Evolutionary conservation across 1,139 yeast genomes (phyloP).

Genomic region (Yamadazyma diddensiae): DNA sequence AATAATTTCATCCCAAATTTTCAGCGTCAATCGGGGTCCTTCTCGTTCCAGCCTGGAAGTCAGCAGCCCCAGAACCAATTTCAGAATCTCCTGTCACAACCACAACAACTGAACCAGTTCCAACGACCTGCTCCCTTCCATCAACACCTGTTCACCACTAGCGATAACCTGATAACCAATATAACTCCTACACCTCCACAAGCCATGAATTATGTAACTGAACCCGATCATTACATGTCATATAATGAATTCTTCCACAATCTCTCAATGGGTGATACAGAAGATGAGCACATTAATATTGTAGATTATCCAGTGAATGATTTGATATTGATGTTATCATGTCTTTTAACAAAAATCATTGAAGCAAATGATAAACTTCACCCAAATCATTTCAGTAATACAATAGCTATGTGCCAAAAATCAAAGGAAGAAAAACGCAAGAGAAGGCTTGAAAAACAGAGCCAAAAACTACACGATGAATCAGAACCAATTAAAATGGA

Average conservation of each 20-base stretch:
- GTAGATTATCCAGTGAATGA: slow-evolving; percentile 83
- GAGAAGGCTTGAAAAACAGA: slow-evolving; percentile 19
- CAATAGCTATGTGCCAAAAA: slow-evolving; percentile 45
- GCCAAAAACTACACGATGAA: slow-evolving; percentile 9
- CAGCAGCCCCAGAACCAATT: slow-evolving; percentile 2
- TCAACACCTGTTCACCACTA: slow-evolving; percentile 10
- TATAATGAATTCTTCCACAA: slow-evolving; percentile 40
- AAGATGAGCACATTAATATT: slow-evolving; percentile 66
- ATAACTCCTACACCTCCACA: slow-evolving; percentile 12
- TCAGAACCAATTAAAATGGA: slow-evolving; percentile 5
- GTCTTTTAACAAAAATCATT: slow-evolving; percentile 78
- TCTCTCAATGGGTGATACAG: slow-evolving; percentile 25
- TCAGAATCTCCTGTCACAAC: too few species aligned
- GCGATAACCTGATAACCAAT: slow-evolving; percentile 9
- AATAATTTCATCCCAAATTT: slow-evolving; percentile 14
- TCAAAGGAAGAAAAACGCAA: slow-evolving; percentile 36
- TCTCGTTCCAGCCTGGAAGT: slow-evolving; percentile 1
- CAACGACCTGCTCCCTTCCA: slow-evolving; percentile 7
- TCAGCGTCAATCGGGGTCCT: slow-evolving; percentile 8
- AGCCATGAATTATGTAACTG: slow-evolving; percentile 15
- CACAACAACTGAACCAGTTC: slow-evolving; percentile 1
- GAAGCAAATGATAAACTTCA: slow-evolving; percentile 88
- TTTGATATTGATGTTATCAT: slow-evolving; percentile 78
- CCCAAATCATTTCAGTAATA: slow-evolving; percentile 63
- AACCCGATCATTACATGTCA: slow-evolving; percentile 47